Conservation (phyloP, 106 monocot species). For the Agapanthus africanus region DNA sequence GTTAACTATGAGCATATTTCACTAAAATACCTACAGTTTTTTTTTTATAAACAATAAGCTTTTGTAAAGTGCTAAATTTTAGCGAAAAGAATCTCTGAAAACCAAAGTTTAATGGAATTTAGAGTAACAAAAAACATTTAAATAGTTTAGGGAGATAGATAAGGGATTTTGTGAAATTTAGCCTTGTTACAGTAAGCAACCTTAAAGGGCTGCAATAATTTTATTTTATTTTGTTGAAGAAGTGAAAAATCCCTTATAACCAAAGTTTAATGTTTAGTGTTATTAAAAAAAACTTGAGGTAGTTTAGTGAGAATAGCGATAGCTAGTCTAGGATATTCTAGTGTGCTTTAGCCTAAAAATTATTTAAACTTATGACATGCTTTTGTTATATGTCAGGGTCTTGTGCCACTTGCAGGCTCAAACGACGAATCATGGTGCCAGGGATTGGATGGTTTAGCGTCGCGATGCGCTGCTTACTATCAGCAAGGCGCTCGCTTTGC, state of each 20-base stretch:
- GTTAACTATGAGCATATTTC: neutral
- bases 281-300: neutral
- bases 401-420: conserved; percentile 83
- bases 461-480: conserved; percentile 37
- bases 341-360: no score
- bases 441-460: conserved; percentile 33
- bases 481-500: conserved; percentile 47
- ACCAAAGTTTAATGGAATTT: neutral
- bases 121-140: neutral
- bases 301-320: no score
- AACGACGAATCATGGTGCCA: conserved; percentile 60
- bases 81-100: neutral
- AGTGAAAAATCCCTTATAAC: neutral
- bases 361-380: neutral
- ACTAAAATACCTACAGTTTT: neutral
- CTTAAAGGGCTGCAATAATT: no score
- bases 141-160: no score
- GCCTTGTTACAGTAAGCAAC: no score
- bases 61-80: neutral
- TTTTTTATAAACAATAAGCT: neutral
- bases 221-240: no score
- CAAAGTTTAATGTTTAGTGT: neutral
- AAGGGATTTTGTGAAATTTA: no score
- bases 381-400: conserved; percentile 42
- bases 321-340: no score